phyloP scores from a whole-genome alignment of 169 alveolate species.

The Besnoitia besnoiti region DNA sequence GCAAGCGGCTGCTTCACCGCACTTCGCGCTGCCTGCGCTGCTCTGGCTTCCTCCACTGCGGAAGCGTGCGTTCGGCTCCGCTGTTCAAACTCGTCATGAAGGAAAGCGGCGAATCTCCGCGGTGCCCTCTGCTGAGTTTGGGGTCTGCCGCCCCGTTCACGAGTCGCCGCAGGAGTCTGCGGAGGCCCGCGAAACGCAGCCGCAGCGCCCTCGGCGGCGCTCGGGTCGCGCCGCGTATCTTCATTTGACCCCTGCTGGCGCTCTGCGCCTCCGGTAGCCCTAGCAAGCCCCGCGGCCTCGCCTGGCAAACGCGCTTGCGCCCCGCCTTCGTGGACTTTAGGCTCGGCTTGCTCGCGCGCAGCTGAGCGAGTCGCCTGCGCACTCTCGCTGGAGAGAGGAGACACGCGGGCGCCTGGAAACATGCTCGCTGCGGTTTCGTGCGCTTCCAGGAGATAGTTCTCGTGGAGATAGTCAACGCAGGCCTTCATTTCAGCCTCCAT shows the following conservation, averaged over 20 bases:
- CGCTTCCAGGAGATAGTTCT: conserved; percentile 52
- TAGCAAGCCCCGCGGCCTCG: no score
- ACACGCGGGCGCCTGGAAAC: no score
- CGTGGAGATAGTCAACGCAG: conserved; percentile 56
- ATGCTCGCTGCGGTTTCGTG: not conserved
- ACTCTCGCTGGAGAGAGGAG: not conserved
- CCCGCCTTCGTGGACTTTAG: not conserved
- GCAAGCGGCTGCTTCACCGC: no score
- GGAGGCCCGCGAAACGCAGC: no score
- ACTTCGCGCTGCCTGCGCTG: no score
- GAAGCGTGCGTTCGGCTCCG: not conserved
- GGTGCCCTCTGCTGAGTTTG: not conserved
- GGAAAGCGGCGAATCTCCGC: not conserved
- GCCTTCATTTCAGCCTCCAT: conserved; percentile 24
- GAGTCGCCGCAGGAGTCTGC: no score
- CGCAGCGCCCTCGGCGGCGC: not conserved
- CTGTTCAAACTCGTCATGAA: not conserved
- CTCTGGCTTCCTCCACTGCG: not conserved
- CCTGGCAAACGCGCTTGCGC: not conserved
- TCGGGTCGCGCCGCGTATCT: no score
- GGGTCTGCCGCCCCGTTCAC: not conserved
- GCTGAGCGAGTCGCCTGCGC: not conserved
- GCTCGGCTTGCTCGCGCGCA: not conserved
- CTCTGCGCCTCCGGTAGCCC: no score
- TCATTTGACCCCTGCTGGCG: no score